Conservation (phyloP, 129 eudicot genomes). For the Flaveria trinervia region DNA sequence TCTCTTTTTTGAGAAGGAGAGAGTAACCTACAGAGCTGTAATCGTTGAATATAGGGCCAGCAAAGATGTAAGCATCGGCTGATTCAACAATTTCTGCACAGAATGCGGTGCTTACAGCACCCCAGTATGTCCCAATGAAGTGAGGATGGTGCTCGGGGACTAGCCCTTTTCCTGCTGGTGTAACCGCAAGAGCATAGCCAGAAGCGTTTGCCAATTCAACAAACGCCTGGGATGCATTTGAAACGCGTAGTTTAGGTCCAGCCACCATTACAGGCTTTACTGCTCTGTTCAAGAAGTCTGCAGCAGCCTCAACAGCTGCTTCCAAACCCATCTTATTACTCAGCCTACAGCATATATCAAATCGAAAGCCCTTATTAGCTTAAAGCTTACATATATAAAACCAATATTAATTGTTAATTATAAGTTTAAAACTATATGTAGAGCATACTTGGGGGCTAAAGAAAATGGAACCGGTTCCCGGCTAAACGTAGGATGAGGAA, state of each 20-base stretch:
- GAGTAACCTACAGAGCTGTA: slow-evolving; percentile 85
- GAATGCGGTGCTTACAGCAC: slow-evolving; percentile 73
- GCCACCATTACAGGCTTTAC: slow-evolving; percentile 82
- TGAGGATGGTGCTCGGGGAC: slow-evolving; percentile 72
- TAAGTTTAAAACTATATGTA: background rate
- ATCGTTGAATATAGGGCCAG: slow-evolving; percentile 78
- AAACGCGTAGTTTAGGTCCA: slow-evolving; percentile 72
- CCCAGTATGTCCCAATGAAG: slow-evolving; percentile 82
- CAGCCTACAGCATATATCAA: slow-evolving; percentile 41
- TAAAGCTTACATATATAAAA: background rate
- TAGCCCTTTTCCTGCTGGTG: slow-evolving; percentile 69
- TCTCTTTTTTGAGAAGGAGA: slow-evolving; percentile 67
- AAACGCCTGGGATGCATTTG: slow-evolving; percentile 58
- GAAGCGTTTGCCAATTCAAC: slow-evolving; percentile 61
- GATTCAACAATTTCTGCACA: slow-evolving; percentile 84
- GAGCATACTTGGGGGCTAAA: slow-evolving; percentile 58
- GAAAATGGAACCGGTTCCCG: slow-evolving; percentile 72
- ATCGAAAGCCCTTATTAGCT: slow-evolving; percentile 1
- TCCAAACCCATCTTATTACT: slow-evolving; percentile 68
- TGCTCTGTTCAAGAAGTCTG: slow-evolving; percentile 60
- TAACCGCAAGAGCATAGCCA: slow-evolving; percentile 56
- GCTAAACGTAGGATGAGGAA: slow-evolving; percentile 68
- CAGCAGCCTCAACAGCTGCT: slow-evolving; percentile 79
- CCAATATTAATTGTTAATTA: background rate
- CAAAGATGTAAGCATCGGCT: slow-evolving; percentile 77